These are phyloP conservation scores for Sisymbrium irio DNA, from an alignment of 345 rosid species.

Conservation along the genomic window DNA sequence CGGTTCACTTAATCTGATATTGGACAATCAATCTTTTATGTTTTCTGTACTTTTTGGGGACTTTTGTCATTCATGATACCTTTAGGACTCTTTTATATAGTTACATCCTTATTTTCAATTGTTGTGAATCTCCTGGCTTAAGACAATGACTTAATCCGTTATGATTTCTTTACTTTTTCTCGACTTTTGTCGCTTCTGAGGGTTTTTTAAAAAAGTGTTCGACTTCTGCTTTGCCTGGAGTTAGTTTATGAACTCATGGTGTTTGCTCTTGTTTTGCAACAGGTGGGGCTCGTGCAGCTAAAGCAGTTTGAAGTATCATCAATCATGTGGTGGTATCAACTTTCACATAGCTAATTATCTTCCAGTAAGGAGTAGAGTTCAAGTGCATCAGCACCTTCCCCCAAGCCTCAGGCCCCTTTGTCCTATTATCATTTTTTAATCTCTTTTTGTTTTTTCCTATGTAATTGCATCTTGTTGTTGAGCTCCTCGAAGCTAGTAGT, in stretches of 20 bases:
- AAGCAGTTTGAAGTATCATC: slow-evolving; percentile 20
- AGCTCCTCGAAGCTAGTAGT: background rate
- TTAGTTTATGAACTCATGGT: slow-evolving; percentile 1
- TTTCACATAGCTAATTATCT: background rate
- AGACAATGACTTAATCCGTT: background rate
- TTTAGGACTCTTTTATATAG: background rate
- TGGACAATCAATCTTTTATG: no score
- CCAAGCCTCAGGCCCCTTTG: background rate
- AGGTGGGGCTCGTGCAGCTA: slow-evolving; percentile 18
- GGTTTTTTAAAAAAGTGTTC: background rate
- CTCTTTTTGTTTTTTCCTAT: background rate
- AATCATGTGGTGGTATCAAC: background rate
- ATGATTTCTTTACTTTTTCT: background rate
- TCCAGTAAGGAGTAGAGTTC: background rate
- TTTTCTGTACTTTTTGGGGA: no score
- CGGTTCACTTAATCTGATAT: no score
- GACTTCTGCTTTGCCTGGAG: background rate
- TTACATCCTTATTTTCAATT: background rate
- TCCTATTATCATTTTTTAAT: slow-evolving; percentile 12
- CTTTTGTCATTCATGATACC: background rate
- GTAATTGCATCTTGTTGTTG: background rate
- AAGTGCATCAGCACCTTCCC: slow-evolving; percentile 11
- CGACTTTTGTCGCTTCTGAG: background rate
- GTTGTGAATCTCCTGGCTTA: background rate
- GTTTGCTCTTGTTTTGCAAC: slow-evolving; percentile 4